Conservation (phyloP, 306 rosid genomes). For the Carpinus viminea region DNA sequence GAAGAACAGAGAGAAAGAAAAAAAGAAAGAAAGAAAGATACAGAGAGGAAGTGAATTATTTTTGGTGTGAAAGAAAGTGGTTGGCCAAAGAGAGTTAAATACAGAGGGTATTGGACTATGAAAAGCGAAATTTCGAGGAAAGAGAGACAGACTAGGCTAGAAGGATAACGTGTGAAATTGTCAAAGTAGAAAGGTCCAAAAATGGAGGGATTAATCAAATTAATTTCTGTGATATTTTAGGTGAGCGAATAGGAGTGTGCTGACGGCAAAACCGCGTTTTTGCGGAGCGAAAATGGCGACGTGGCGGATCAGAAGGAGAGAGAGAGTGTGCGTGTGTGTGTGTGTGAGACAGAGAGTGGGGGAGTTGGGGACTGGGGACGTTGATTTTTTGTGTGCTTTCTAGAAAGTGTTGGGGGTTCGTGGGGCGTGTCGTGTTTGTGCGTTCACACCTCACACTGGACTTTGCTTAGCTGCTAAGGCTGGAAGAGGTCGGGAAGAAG, state of each 20-base stretch:
- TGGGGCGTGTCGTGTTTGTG: neutral
- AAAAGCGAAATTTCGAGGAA: conserved; percentile 38
- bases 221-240: neutral
- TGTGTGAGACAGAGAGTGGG: neutral
- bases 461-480: conserved; percentile 44
- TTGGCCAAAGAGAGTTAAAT: conserved; percentile 20
- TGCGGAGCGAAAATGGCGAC: neutral
- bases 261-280: conserved; percentile 29
- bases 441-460: conserved; percentile 20
- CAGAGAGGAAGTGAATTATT: neutral
- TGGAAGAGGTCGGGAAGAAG: neutral
- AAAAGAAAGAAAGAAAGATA: too few relatives aligned
- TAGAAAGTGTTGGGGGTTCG: conserved; percentile 32
- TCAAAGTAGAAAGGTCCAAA: conserved; percentile 32
- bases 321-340: neutral
- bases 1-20: neutral
- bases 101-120: neutral
- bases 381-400: conserved; percentile 11
- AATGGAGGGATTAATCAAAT: neutral
- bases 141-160: neutral
- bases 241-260: neutral
- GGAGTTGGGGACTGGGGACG: neutral
- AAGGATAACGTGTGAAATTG: conserved; percentile 45
- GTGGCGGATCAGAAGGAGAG: conserved; percentile 21
- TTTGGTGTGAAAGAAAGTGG: neutral